Conservation (phyloP, 352 stramenopile species). For the Phytopythium sindhum region DNA sequence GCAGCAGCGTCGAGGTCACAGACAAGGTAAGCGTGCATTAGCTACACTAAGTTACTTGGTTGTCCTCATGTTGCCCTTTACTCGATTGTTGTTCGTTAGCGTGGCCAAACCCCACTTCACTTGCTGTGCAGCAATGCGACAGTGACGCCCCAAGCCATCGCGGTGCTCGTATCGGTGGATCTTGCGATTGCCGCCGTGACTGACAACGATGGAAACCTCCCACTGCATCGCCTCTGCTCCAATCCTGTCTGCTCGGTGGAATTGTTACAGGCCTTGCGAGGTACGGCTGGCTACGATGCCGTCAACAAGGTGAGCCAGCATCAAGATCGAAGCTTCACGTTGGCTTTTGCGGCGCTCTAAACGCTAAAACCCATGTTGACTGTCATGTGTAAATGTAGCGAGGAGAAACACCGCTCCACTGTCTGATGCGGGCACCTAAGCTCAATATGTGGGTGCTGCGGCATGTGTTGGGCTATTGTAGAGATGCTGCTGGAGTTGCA, state of each 20-base stretch:
- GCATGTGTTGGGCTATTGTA: slow-evolving; percentile 33
- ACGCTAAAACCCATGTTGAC: background rate
- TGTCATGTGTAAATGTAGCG: slow-evolving; percentile 14
- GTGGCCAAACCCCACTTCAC: slow-evolving; percentile 50
- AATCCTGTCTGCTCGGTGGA: slow-evolving; percentile 42
- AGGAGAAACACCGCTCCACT: slow-evolving; percentile 45
- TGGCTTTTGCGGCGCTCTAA: background rate
- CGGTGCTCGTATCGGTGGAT: slow-evolving; percentile 28
- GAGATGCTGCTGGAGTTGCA: slow-evolving; percentile 22
- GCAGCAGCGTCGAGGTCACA: slow-evolving; percentile 27
- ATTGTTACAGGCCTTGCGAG: slow-evolving; percentile 33
- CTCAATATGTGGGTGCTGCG: slow-evolving; percentile 31
- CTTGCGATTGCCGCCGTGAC: slow-evolving; percentile 28
- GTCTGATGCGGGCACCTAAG: slow-evolving; percentile 20
- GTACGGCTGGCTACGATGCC: slow-evolving; percentile 25
- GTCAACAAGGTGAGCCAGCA: slow-evolving; percentile 33
- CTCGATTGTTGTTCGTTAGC: slow-evolving; percentile 7
- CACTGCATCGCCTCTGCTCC: slow-evolving; percentile 50
- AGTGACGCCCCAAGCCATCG: slow-evolving; percentile 38
- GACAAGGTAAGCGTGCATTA: slow-evolving; percentile 28
- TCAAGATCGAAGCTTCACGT: background rate
- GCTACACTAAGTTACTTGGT: background rate
- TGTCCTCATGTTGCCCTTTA: background rate
- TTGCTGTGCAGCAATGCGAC: slow-evolving; percentile 43
- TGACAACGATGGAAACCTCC: slow-evolving; percentile 39